Conservation (phyloP, 352 stramenopile genomes). For the Aphanomyces euteiches region DNA sequence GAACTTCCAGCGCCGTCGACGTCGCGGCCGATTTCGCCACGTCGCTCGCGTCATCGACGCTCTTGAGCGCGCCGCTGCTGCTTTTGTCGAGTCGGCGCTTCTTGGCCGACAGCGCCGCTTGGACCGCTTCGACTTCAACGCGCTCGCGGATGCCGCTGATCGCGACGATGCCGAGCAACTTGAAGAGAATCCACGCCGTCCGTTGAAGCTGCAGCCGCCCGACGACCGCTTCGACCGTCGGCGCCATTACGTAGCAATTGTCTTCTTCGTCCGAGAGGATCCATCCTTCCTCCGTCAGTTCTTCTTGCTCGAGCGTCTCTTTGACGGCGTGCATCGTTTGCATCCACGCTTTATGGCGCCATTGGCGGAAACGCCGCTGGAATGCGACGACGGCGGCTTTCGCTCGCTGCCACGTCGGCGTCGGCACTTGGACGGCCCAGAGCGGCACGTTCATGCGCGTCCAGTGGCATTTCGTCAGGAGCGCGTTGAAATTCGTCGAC, state of each 20-base stretch:
- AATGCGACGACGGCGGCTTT: background rate
- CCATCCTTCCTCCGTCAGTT: conserved; percentile 11
- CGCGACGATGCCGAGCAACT: conserved; percentile 64
- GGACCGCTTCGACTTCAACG: conserved; percentile 66
- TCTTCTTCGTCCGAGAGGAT: conserved; percentile 17
- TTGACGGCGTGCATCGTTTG: background rate
- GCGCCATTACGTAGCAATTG: conserved; percentile 28
- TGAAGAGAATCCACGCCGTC: conserved; percentile 80
- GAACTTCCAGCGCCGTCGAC: conserved; percentile 66
- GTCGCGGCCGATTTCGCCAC: conserved; percentile 71
- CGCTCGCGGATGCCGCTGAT: conserved; percentile 69
- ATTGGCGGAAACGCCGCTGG: conserved; percentile 14
- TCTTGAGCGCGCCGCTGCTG: conserved; percentile 8
- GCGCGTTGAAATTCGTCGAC: conserved; percentile 45
- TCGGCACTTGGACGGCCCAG: conserved; percentile 34
- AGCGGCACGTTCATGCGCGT: conserved; percentile 53
- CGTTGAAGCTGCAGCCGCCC: conserved; percentile 61
- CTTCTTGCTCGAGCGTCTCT: background rate
- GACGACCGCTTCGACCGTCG: conserved; percentile 65
- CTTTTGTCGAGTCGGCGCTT: conserved; percentile 63
- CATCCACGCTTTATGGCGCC: no score
- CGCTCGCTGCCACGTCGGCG: background rate
- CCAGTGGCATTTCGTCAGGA: conserved; percentile 57
- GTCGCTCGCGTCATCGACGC: conserved; percentile 66
- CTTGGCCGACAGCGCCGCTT: conserved; percentile 63